Base-by-base conservation (phyloP, 2,329 filamentous ascomycete species). In the Sporothrix pseudoabietina region DNA sequence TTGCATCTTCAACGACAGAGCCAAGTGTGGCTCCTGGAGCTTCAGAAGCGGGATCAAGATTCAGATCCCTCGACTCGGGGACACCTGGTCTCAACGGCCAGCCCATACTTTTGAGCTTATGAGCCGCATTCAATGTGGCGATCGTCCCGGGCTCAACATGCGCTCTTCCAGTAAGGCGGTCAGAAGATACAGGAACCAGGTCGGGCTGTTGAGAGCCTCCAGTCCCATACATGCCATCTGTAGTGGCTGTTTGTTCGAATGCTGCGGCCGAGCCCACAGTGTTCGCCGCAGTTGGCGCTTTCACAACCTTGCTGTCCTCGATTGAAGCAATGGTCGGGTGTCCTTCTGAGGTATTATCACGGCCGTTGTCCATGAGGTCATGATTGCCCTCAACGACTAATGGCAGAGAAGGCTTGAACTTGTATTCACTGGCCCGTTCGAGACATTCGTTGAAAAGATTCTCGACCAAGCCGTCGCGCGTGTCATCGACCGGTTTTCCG, bases 381-480 rank as follows among this genome's bases (percentile, higher is more conserved):
- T 90, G 90, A 78, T 97, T 93, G 16, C 95, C 96, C 79, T 94
- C 90, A 19, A 97, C 90, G 30, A 92, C 90, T 76, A 92, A 90
- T 8, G 88, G 86, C 8, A 89, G 86, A 47, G 89, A 86, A 32
- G 89, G 84, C 80, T 94, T 95, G 80, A 93, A 92, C 78, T 97
- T 94, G 83, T 94, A 98, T 76, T 92, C 90, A 79, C 94, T 96
- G 59, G 96, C 94, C 71, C 96, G 90, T 79, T 98, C 95, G 30
- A 98, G 86, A 63, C 97, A 93, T 80, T 98, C 94, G 77, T 98
- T 98, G 84, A 97, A 98, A 1, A 99, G 87, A 76, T 92, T 94
- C 80, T 98, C 95, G 44, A 96, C 93, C 78, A 94, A 87, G 72
- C 90, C 88, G 81, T 99, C 96, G 76, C 92, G 89, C 35, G 88